A percentile compares a stretch with the other conserved stretches of the same genome.
Conservation (phyloP, 768 basidiomycete genomes). For the Termitomyces sp. region DNA sequence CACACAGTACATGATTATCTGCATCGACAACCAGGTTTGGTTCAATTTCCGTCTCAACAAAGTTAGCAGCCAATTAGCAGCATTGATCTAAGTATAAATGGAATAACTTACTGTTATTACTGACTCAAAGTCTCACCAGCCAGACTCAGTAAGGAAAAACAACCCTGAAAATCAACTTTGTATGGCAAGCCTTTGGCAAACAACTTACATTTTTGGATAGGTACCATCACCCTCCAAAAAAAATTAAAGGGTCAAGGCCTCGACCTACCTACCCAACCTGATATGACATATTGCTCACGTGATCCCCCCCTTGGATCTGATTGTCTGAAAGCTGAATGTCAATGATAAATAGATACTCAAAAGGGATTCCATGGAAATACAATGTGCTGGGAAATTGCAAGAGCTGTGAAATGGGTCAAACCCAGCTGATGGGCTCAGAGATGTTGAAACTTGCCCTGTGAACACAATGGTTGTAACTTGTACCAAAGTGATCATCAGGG, state of each 20-base stretch:
- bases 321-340: neutral
- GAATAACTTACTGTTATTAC: neutral
- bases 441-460: neutral
- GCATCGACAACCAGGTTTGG: neutral
- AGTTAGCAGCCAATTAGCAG: neutral
- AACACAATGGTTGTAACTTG: neutral
- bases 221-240: neutral
- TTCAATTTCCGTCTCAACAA: neutral
- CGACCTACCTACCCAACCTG: neutral
- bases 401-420: neutral
- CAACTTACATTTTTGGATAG: neutral
- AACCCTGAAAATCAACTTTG: neutral
- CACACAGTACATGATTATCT: neutral
- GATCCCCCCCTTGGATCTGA: neutral
- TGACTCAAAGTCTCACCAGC: neutral
- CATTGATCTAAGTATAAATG: neutral
- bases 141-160: neutral
- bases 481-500: neutral
- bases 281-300: neutral
- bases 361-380: neutral
- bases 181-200: neutral
- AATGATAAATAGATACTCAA: neutral
- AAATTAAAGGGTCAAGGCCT: neutral
- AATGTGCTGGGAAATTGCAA: neutral
- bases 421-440: neutral